Conservation (phyloP, 176 grass and related monocot genomes). For the bread wheat (Triticum aestivum) region DNA sequence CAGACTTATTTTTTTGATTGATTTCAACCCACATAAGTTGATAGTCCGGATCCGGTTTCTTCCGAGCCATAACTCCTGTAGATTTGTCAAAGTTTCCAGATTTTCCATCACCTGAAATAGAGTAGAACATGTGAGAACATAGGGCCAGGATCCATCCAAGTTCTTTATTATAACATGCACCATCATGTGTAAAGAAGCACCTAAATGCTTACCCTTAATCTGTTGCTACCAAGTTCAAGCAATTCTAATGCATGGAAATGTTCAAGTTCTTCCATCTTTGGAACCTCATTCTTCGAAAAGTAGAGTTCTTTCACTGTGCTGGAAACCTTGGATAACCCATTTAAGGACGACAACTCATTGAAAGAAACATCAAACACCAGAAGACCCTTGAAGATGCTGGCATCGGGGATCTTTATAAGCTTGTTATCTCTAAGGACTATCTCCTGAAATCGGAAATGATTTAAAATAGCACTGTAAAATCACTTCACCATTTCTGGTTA, state of each 20-base stretch:
- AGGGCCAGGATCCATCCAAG: neutral
- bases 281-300: constrained; percentile 93
- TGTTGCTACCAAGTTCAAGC: constrained; percentile 98
- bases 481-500: neutral
- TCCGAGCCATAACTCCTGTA: constrained; percentile 89
- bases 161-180: neutral
- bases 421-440: constrained; percentile 94
- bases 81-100: constrained; percentile 70
- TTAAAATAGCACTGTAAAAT: constrained; percentile 2
- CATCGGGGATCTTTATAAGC: constrained; percentile 73
- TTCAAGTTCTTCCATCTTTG: constrained; percentile 89
- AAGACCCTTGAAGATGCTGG: constrained; percentile 76
- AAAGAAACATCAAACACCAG: constrained; percentile 96
- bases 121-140: constrained; percentile 13
- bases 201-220: constrained; percentile 67
- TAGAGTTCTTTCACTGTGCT: constrained; percentile 82
- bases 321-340: constrained; percentile 71
- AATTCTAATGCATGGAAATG: constrained; percentile 73
- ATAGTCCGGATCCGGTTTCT: constrained; percentile 77
- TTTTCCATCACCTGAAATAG: constrained; percentile 87
- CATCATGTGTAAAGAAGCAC: neutral
- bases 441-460: constrained; percentile 56
- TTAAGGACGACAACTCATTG: constrained; percentile 93
- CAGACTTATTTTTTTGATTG: constrained; percentile 88
- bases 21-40: constrained; percentile 86